Base-by-base conservation (phyloP, 2,329 filamentous ascomycete genomes). In the Ilyonectria mors-panacis region DNA sequence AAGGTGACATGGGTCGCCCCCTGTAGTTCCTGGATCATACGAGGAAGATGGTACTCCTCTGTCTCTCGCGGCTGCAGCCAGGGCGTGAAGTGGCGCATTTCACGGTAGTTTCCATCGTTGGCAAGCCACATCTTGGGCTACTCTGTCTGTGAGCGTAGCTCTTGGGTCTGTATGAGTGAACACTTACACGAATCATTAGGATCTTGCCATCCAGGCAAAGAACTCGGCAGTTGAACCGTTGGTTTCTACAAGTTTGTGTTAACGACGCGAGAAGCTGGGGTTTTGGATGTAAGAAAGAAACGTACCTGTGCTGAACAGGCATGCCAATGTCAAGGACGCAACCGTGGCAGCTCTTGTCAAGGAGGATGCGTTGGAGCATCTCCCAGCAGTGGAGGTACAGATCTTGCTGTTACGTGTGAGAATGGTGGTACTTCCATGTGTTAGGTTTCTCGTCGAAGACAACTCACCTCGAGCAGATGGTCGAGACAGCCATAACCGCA, bases 101-200 rank as follows among this genome's bases (percentile, higher is more conserved):
- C 82, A n/a, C 81, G 76, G 63, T 79, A 83, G 42, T 81, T 73
- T 5, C 92, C 92, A 78, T 93, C 91, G 67, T 92, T 91, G 54
- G 91, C 91, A 6, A 94, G 85, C 73, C 44, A 90, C 69, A 93
- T 84, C 79, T 94, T 94, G 0, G 92, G 92, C 12, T 42, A 42
- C 39, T 42, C 39, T 42, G 19, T n/a, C 2, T n/a, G 39, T 42
- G 39, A 42, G 39, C 39, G n/a, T 42, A n/a, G n/a, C 15, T n/a
- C 15, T 42, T 42, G 3, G 37, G 10, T 17, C 12, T 12, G n/a
- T 4, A 42, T 6, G n/a, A 19, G 28, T 10, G 5, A 53, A 33
- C 21, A 19, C 30, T 15, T 35, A 53, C 50, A 12, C 92, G 85
- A 64, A 96, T 91, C 65, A 92, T 83, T 19, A 94, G 80, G 21